phyloP scores from a whole-genome alignment of 306 rosid genomes.

The Luffa aegyptiaca region DNA sequence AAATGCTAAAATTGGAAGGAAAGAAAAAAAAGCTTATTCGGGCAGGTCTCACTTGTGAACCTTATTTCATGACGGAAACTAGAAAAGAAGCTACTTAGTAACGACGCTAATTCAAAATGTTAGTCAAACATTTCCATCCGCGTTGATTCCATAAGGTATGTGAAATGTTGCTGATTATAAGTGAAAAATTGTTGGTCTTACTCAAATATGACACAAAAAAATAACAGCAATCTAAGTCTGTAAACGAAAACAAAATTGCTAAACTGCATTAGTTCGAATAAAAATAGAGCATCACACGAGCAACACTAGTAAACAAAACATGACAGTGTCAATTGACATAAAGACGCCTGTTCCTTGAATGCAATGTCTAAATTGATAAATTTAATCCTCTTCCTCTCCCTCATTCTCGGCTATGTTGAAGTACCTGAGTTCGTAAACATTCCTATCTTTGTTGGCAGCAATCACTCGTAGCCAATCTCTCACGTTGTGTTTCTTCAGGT shows the following conservation, averaged over 20 bases:
- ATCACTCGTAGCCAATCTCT: conserved; percentile 59
- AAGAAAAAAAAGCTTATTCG: too few relatives aligned
- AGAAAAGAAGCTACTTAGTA: background rate
- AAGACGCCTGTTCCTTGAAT: background rate
- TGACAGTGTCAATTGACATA: background rate
- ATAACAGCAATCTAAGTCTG: background rate
- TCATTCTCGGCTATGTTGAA: conserved; percentile 58
- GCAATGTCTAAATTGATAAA: background rate
- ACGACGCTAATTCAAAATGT: background rate
- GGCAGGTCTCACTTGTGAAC: too few relatives aligned
- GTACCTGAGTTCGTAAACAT: conserved; percentile 49
- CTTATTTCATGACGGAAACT: too few relatives aligned
- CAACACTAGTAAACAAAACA: background rate
- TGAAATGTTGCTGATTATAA: background rate
- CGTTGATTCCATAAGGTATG: background rate
- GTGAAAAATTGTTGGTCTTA: background rate
- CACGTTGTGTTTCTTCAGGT: conserved; percentile 48
- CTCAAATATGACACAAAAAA: background rate
- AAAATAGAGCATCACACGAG: conserved; percentile 3
- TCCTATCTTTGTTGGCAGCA: conserved; percentile 51
- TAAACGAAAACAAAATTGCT: conserved; percentile 3
- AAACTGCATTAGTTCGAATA: background rate
- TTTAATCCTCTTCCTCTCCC: conserved; percentile 47
- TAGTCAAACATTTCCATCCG: background rate
- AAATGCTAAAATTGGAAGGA: too few relatives aligned